Conservation (phyloP, 495 filamentous ascomycete genomes). For the Friedmanniomyces endolithicus region DNA sequence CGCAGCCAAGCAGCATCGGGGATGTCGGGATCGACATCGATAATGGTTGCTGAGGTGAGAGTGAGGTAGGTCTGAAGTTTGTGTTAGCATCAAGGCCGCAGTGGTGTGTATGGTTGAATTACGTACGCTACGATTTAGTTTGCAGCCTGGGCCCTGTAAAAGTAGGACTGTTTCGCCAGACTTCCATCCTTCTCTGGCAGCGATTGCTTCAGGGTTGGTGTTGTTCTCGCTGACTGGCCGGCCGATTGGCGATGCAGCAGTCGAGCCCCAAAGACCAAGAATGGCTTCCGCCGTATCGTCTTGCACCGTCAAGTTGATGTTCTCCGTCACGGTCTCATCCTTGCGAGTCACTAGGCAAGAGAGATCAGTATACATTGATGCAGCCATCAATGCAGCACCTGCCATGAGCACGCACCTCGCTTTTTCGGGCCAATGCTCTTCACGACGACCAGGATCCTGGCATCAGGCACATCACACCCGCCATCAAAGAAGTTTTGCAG, state of each 20-base stretch:
- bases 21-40: conserved; percentile 48
- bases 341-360: conserved; percentile 33
- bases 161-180: conserved; percentile 18
- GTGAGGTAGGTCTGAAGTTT: conserved; percentile 28
- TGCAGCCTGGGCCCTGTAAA: conserved; percentile 40
- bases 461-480: conserved; percentile 38
- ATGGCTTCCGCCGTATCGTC: conserved; percentile 46
- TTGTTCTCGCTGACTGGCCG: conserved; percentile 17
- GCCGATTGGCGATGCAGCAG: conserved; percentile 32
- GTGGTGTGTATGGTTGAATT: neutral
- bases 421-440: conserved; percentile 42
- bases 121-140: conserved; percentile 20
- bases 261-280: conserved; percentile 43
- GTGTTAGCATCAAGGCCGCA: neutral
- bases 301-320: conserved; percentile 43
- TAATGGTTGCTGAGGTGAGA: conserved; percentile 35
- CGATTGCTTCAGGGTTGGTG: conserved; percentile 33
- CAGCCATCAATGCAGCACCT: neutral
- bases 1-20: conserved; percentile 47
- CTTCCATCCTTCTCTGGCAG: conserved; percentile 9
- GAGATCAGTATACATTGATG: neutral
- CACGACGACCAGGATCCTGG: conserved; percentile 43
- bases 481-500: conserved; percentile 41
- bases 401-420: conserved; percentile 20
- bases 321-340: conserved; percentile 32